These are phyloP conservation scores for Coniochaeta ligniaria DNA, from an alignment of 2,329 filamentous ascomycete species.

Conservation along the genomic window DNA sequence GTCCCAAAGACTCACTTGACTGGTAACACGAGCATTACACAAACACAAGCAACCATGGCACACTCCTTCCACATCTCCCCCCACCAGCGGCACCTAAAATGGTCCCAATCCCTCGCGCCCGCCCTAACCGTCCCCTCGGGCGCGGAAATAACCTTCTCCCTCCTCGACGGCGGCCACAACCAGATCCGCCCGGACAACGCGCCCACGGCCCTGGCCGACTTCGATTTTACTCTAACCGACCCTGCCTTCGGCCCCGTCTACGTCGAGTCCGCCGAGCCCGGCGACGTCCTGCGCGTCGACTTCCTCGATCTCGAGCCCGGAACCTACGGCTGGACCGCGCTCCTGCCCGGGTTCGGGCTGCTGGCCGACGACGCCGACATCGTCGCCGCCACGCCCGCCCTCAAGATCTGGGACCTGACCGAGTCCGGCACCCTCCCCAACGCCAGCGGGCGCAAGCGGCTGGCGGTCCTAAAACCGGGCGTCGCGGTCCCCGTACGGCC, in stretches of 20 bases:
- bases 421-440: slow-evolving; percentile 14
- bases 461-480: slow-evolving; percentile 35
- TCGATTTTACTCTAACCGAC: slow-evolving; percentile 34
- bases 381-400: slow-evolving; percentile 32
- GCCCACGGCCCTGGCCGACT: slow-evolving; percentile 27
- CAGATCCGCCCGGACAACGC: slow-evolving; percentile 36
- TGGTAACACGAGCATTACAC: too few relatives aligned
- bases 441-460: slow-evolving; percentile 20
- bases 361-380: slow-evolving; percentile 24
- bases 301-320: slow-evolving; percentile 35
- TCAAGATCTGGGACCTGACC: slow-evolving; percentile 42
- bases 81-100: slow-evolving; percentile 34
- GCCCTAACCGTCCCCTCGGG: slow-evolving; percentile 39
- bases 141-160: slow-evolving; percentile 37
- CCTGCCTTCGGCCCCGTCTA: slow-evolving; percentile 44
- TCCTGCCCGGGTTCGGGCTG: slow-evolving; percentile 42
- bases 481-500: slow-evolving; percentile 41
- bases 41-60: slow-evolving; percentile 7
- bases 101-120: slow-evolving; percentile 37
- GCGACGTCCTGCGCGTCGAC: slow-evolving; percentile 44
- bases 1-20: not conserved
- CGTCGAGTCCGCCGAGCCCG: slow-evolving; percentile 39
- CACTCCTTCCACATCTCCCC: slow-evolving; percentile 19
- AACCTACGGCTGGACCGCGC: slow-evolving; percentile 45
- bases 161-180: slow-evolving; percentile 42